These are phyloP conservation scores for Paecilomyces fulvus DNA, from an alignment of 2,329 filamentous ascomycete species.

Conservation along the genomic window DNA sequence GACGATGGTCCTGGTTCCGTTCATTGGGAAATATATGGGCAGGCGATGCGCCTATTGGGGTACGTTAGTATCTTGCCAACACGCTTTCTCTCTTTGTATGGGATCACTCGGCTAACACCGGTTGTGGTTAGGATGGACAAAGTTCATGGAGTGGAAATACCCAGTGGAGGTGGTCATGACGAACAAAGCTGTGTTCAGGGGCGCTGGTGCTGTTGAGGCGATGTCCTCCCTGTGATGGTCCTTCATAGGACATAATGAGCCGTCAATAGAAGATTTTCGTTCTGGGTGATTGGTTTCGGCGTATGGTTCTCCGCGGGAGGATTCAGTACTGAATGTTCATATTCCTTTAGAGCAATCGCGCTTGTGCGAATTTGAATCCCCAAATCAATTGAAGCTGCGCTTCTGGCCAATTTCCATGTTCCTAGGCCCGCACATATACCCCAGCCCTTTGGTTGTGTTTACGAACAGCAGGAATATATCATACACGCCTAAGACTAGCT, in stretches of 20 bases:
- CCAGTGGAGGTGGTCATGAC: constrained; percentile 61
- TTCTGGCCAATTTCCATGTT: neutral
- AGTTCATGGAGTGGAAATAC: constrained; percentile 93
- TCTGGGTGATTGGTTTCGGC: neutral
- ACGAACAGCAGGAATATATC: neutral
- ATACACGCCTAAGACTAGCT: neutral
- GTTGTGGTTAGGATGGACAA: constrained; percentile 63
- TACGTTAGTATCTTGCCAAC: constrained; percentile 33
- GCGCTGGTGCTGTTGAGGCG: constrained; percentile 55
- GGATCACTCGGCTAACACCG: constrained; percentile 10
- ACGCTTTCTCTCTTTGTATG: neutral
- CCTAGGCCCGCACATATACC: neutral
- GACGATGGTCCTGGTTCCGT: constrained; percentile 91
- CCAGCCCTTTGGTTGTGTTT: neutral
- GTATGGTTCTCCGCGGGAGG: neutral
- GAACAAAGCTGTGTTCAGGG: constrained; percentile 55
- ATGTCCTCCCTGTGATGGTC: constrained; percentile 29
- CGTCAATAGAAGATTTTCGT: neutral
- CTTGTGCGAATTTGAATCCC: neutral
- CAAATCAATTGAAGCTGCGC: neutral
- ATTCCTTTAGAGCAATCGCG: neutral
- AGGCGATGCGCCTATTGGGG: constrained; percentile 95
- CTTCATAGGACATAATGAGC: neutral
- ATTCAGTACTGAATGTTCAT: neutral
- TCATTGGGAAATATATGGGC: constrained; percentile 89